Evolutionary conservation across 345 rosid species (phyloP).

Genomic region (Cochlearia excelsa): DNA sequence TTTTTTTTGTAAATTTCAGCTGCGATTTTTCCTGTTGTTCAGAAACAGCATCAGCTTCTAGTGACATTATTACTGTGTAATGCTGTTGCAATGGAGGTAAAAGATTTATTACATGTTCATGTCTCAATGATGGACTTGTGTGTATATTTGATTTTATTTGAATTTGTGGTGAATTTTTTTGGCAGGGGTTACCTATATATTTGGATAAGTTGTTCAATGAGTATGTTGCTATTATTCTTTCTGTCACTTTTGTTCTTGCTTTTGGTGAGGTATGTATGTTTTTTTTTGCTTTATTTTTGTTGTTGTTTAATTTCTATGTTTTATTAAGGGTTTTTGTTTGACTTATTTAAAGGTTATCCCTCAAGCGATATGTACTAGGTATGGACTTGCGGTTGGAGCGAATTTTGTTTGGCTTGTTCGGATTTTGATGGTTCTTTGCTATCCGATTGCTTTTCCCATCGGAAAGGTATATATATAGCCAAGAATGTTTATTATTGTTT

Average conservation of each 20-base stretch:
- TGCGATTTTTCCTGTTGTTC: constrained; percentile 78
- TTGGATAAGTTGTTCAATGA: constrained; percentile 90
- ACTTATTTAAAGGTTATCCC: constrained; percentile 70
- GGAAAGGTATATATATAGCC: constrained; percentile 58
- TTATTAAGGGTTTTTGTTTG: no score
- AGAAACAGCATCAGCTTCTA: constrained; percentile 94
- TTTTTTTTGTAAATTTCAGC: constrained; percentile 39
- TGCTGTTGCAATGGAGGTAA: constrained; percentile 93
- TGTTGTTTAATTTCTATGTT: no score
- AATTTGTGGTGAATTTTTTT: background rate
- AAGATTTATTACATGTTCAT: background rate
- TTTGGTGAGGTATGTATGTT: constrained; percentile 79
- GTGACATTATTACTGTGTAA: constrained; percentile 90
- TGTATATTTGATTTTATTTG: background rate
- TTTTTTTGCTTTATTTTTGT: no score
- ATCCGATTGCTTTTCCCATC: constrained; percentile 85
- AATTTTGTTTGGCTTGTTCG: constrained; percentile 84
- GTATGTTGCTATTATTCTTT: constrained; percentile 81
- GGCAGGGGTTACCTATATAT: constrained; percentile 90
- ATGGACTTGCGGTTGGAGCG: constrained; percentile 92
- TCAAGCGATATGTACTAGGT: constrained; percentile 89
- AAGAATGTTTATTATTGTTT: background rate
- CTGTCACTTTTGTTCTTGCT: constrained; percentile 83
- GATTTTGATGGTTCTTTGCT: constrained; percentile 74
- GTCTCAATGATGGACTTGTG: background rate